These are phyloP conservation scores for Oenanthe sinensis DNA, from an alignment of 129 eudicot genomes.

Conservation along the genomic window DNA sequence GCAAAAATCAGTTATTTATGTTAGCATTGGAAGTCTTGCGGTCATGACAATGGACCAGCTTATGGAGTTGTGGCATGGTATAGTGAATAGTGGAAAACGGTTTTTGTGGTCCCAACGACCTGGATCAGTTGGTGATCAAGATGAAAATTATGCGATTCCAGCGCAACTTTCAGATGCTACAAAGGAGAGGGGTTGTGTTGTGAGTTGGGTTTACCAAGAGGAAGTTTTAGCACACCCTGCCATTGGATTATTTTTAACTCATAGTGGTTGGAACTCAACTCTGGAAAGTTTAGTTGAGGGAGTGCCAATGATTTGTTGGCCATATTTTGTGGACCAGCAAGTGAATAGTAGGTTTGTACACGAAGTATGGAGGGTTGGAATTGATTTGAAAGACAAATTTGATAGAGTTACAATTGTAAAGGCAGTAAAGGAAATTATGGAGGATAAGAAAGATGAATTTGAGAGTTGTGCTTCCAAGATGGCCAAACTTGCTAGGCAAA, in stretches of 20 bases:
- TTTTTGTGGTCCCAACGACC: constrained; percentile 49
- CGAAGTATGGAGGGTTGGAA: constrained; percentile 50
- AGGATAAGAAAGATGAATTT: constrained; percentile 16
- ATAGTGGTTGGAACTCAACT: constrained; percentile 69
- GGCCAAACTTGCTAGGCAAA: constrained; percentile 19
- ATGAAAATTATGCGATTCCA: constrained; percentile 14
- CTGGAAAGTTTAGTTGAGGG: constrained; percentile 46
- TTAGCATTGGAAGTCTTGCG: constrained; percentile 36
- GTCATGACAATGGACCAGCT: constrained; percentile 30
- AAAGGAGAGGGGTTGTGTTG: constrained; percentile 40
- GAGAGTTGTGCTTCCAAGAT: constrained; percentile 3
- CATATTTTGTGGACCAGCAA: constrained; percentile 40
- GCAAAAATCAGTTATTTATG: constrained; percentile 24
- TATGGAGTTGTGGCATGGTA: constrained; percentile 47
- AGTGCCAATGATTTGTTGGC: constrained; percentile 68
- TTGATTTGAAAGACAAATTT: constrained; percentile 47
- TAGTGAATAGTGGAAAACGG: constrained; percentile 32
- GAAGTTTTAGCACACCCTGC: constrained; percentile 52
- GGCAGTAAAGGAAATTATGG: constrained; percentile 38
- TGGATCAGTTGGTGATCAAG: constrained; percentile 22
- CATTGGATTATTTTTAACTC: constrained; percentile 50
- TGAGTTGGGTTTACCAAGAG: constrained; percentile 64
- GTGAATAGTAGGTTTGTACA: constrained; percentile 54
- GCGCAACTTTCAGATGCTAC: constrained; percentile 26
- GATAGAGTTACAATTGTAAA: constrained; percentile 32